Conservation (phyloP, 192 early-diverging fungal species). For the Neocallimastix lanati region DNA sequence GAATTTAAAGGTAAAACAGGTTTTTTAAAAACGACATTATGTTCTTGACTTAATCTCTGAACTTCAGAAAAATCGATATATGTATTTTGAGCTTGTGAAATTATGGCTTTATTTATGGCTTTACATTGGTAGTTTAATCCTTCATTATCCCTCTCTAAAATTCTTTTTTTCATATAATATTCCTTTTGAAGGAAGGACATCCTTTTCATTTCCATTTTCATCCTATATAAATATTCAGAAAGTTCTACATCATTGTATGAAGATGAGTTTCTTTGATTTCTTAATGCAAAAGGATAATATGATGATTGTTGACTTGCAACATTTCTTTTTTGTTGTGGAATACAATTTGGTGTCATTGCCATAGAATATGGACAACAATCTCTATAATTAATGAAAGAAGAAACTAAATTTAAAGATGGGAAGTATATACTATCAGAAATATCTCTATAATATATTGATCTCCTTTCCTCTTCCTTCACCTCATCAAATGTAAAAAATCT, state of each 20-base stretch:
- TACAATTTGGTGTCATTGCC: too few relatives aligned
- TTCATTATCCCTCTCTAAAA: too few relatives aligned
- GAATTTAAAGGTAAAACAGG: background rate
- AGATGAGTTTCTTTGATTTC: too few relatives aligned
- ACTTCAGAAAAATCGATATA: background rate
- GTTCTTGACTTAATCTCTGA: background rate
- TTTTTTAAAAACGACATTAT: background rate
- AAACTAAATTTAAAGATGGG: background rate
- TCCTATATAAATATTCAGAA: too few relatives aligned
- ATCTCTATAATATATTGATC: background rate
- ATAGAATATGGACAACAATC: too few relatives aligned
- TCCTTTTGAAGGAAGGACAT: too few relatives aligned
- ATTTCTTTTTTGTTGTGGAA: too few relatives aligned
- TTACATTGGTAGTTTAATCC: background rate
- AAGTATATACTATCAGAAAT: background rate
- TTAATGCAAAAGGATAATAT: too few relatives aligned
- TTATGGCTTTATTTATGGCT: background rate
- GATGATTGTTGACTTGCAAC: too few relatives aligned
- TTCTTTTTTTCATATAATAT: background rate
- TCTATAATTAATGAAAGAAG: too few relatives aligned
- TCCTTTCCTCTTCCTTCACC: background rate
- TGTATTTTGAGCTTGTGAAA: background rate
- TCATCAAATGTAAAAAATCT: background rate
- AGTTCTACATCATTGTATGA: too few relatives aligned
- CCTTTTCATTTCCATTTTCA: too few relatives aligned